Percentiles rank a stretch among this genome's conserved stretches.
These are phyloP conservation scores for Paraconiothyrium sp. DNA, from an alignment of 2,329 filamentous ascomycete species.

Conservation along the genomic window DNA sequence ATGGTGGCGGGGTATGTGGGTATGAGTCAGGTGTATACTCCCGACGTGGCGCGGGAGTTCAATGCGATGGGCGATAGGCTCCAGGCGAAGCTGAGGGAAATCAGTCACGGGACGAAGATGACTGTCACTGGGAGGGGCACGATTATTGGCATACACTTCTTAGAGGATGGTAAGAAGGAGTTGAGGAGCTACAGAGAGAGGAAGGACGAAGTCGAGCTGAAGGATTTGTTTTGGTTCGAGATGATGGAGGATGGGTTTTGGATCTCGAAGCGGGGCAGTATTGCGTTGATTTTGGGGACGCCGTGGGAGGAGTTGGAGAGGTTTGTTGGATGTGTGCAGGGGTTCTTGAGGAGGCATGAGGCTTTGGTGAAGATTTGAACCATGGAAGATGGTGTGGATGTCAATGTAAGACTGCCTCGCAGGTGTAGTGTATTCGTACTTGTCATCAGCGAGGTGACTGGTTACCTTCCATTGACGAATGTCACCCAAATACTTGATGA, in stretches of 20 bases:
- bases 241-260: conserved; percentile 51
- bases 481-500: no score
- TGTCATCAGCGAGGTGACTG: no score
- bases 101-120: conserved; percentile 46
- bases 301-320: conserved; percentile 44
- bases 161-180: conserved; percentile 38
- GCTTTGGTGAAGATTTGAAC: conserved; percentile 20
- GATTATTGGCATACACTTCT: conserved; percentile 50
- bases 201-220: conserved; percentile 40
- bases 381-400: background rate
- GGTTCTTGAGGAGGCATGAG: conserved; percentile 34
- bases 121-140: conserved; percentile 49
- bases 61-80: conserved; percentile 46
- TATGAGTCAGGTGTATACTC: conserved; percentile 48
- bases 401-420: no score
- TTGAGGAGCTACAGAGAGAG: conserved; percentile 37
- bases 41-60: conserved; percentile 39
- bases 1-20: conserved; percentile 65
- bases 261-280: conserved; percentile 45
- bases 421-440: no score
- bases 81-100: conserved; percentile 33
- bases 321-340: conserved; percentile 35
- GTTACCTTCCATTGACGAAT: no score
- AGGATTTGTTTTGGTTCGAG: conserved; percentile 49
- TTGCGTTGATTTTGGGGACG: conserved; percentile 49